Conservation (phyloP, 805 yeast genomes). For the Candida anglica region DNA sequence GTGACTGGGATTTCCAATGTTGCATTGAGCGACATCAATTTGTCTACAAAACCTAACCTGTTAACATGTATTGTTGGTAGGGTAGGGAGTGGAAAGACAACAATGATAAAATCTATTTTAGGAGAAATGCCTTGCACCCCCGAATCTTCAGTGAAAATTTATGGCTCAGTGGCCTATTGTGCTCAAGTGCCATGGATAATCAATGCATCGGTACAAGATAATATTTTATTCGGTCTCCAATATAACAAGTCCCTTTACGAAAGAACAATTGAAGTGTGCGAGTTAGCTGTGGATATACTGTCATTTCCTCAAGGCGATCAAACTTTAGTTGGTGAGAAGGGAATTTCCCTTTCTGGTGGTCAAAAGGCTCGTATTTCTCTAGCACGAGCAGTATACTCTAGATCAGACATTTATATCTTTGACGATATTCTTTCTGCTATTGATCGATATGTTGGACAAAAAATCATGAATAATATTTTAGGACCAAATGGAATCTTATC, state of each 20-base stretch:
- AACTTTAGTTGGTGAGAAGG: conserved; percentile 96
- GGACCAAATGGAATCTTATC: conserved; percentile 77
- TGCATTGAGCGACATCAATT: conserved; percentile 60
- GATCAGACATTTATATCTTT: conserved; percentile 86
- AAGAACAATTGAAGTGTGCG: conserved; percentile 83
- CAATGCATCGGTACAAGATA: conserved; percentile 90
- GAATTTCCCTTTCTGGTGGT: conserved; percentile 94
- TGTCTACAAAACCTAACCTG: conserved; percentile 67
- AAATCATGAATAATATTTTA: conserved; percentile 74
- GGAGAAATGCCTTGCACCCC: conserved; percentile 82
- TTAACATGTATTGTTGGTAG: conserved; percentile 82
- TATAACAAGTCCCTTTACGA: conserved; percentile 80
- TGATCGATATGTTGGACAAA: conserved; percentile 93
- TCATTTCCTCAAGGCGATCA: conserved; percentile 84
- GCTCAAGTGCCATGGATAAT: conserved; percentile 96
- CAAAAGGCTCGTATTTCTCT: conserved; percentile 94
- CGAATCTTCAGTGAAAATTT: conserved; percentile 67
- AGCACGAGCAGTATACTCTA: conserved; percentile 92
- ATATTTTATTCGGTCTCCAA: conserved; percentile 84
- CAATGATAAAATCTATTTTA: conserved; percentile 72
- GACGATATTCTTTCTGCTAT: conserved; percentile 97
- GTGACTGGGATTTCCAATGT: no score
- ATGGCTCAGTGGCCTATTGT: conserved; percentile 83
- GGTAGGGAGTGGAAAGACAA: conserved; percentile 89
- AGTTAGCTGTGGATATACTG: conserved; percentile 71